Evolutionary conservation across 108 stramenopile genomes (phyloP), one percentile per base, ranked within the genome.

Genomic region (Skeletonema menzelii): DNA sequence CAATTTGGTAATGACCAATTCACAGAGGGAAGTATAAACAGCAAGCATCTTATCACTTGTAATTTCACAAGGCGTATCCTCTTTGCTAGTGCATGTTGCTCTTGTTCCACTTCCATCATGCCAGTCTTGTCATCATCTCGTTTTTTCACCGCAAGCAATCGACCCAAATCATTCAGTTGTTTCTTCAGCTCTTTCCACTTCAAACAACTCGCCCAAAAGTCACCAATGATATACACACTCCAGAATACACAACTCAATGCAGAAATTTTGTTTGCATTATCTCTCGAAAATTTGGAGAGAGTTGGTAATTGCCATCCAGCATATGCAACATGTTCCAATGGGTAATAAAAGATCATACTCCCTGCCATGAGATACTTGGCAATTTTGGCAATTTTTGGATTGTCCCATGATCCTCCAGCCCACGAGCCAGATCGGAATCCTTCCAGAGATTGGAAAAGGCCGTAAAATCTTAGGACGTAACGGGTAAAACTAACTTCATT

Each of bases 1-100:
- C 88, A 94, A 5, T 90, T 85, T 8, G 87, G 84, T n/a, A 91
- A 49, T 11, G 87, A 86, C 93, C 93, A 94, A 67, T 88, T 75
- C 55, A 90, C 69, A 26, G 82, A 78, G 31, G 93, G 93, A 4
- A 89, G 66, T 28, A 80, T 58, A 72, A 87, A 94, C 55, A 91
- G 44, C 12, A 83, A 60, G 70, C 79, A 82, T 62, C 93, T 86
- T 5, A 89, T 15, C 34, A 87, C 56, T 75, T 91, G 92, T 19
- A 94, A 34, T 63, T 75, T 78, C 38, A 63, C 57, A 31, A 70
- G 71, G 0, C 74, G 49, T 27, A 71, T 65, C 35, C 67, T 75
- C 13, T 74, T 68, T 27, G 56, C 17, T 26, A 82, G 8, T 12
- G 59, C 32, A 38, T 56, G 27, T 47, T 73, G 49, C 53, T 67